phyloP scores from a whole-genome alignment of 2,329 filamentous ascomycete species.

The Xylaria sp. region DNA sequence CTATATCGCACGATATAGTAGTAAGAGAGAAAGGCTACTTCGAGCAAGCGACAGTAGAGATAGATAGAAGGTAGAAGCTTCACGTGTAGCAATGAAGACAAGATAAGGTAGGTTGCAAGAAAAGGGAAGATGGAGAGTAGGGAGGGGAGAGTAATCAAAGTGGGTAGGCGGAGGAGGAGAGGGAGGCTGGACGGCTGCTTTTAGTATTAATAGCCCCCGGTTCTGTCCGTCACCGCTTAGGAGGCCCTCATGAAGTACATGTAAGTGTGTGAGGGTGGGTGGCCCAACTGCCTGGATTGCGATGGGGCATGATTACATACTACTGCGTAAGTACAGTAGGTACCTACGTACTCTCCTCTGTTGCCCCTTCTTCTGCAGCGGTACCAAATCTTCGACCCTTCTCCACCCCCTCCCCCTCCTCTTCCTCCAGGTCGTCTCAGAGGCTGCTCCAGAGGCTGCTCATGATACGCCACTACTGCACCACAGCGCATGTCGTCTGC shows the following conservation, averaged over 20 bases:
- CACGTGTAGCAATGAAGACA: conserved; percentile 6
- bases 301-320: conserved; percentile 10
- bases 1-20: background rate
- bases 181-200: conserved; percentile 26
- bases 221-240: conserved; percentile 18
- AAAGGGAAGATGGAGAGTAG: background rate
- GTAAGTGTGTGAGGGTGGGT: conserved; percentile 12
- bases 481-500: conserved; percentile 15
- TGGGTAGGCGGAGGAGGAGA: conserved; percentile 24
- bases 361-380: conserved; percentile 12
- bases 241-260: background rate
- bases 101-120: background rate
- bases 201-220: conserved; percentile 14
- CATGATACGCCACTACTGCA: conserved; percentile 28
- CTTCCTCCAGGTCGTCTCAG: too few relatives aligned
- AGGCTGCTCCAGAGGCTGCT: conserved; percentile 20
- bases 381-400: background rate
- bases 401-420: conserved; percentile 22
- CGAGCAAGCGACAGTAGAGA: background rate
- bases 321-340: conserved; percentile 7
- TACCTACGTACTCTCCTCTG: too few relatives aligned
- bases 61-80: conserved; percentile 3
- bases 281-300: conserved; percentile 26
- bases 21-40: conserved; percentile 3
- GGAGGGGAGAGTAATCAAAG: conserved; percentile 22